Conservation (phyloP, 495 filamentous ascomycete species). For the Hypoxylon intermedium region DNA sequence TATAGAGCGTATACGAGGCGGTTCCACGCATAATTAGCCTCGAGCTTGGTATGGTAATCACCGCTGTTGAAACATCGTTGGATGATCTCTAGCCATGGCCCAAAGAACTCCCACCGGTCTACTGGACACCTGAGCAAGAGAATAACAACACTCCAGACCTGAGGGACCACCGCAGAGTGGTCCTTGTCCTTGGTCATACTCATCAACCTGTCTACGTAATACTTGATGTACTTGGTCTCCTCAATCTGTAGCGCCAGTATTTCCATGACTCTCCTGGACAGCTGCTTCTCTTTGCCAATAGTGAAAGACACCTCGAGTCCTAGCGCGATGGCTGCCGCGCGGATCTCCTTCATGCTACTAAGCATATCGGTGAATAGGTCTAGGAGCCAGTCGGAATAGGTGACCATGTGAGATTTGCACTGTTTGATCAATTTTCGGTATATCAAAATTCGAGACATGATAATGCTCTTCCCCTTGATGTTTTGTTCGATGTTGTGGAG, state of each 20-base stretch:
- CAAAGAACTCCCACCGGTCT: slow-evolving; percentile 75
- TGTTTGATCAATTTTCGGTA: slow-evolving; percentile 78
- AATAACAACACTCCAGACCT: slow-evolving; percentile 84
- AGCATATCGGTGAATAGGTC: slow-evolving; percentile 83
- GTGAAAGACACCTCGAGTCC: slow-evolving; percentile 70
- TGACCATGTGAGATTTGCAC: slow-evolving; percentile 68
- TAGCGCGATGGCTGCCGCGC: slow-evolving; percentile 73
- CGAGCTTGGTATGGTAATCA: slow-evolving; percentile 71
- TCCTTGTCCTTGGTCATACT: slow-evolving; percentile 72
- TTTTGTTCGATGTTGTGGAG: slow-evolving; percentile 75
- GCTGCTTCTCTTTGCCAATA: slow-evolving; percentile 67
- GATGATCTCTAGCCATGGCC: slow-evolving; percentile 75
- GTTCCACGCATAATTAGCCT: slow-evolving; percentile 85
- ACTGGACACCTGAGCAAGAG: slow-evolving; percentile 74
- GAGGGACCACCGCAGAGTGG: slow-evolving; percentile 73
- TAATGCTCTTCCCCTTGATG: slow-evolving; percentile 77
- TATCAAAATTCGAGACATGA: slow-evolving; percentile 73
- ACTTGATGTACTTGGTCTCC: slow-evolving; percentile 66
- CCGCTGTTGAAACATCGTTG: slow-evolving; percentile 84
- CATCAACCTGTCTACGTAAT: slow-evolving; percentile 69
- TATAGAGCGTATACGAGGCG: slow-evolving; percentile 75
- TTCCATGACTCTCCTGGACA: slow-evolving; percentile 69
- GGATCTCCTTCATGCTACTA: slow-evolving; percentile 76
- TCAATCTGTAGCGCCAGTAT: slow-evolving; percentile 66
- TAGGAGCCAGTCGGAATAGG: slow-evolving; percentile 74